Conservation (phyloP, 169 alveolate genomes). For the Cryptosporidium andersoni region DNA sequence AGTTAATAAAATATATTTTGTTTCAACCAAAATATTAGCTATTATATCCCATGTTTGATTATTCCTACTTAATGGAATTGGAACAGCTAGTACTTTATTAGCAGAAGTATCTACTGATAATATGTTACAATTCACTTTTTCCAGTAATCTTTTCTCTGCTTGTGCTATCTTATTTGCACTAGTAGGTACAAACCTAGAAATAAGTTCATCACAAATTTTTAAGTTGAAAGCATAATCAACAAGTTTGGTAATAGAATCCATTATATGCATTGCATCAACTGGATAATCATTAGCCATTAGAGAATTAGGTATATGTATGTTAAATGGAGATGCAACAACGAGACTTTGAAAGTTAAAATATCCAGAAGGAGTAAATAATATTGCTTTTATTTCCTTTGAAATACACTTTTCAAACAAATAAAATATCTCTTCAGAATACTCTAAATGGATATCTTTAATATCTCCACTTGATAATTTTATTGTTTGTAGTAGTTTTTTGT, state of each 20-base stretch:
- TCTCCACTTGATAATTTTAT: background rate
- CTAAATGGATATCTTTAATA: background rate
- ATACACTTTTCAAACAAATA: slow-evolving; percentile 7
- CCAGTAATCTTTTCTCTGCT: slow-evolving; percentile 2
- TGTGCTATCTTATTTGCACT: slow-evolving; percentile 8
- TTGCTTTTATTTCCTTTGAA: background rate
- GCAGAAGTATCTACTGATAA: background rate
- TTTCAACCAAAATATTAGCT: slow-evolving; percentile 20
- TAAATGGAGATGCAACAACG: slow-evolving; percentile 2
- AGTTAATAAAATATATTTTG: slow-evolving; percentile 4
- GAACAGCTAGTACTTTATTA: background rate
- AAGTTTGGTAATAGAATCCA: slow-evolving; percentile 5
- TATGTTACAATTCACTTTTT: slow-evolving; percentile 6
- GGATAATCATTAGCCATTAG: slow-evolving; percentile 19
- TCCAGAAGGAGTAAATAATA: slow-evolving; percentile 67
- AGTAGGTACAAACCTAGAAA: slow-evolving; percentile 31
- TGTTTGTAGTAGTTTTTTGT: background rate
- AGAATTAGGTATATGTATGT: slow-evolving; percentile 24
- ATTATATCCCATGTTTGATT: slow-evolving; percentile 37
- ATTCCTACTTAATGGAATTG: slow-evolving; percentile 13
- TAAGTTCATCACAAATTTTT: background rate
- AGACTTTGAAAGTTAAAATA: slow-evolving; percentile 36
- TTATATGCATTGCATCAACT: slow-evolving; percentile 33
- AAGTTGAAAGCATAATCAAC: slow-evolving; percentile 3
- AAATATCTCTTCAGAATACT: background rate